These are phyloP conservation scores for Monosporascus cannonballus DNA, from an alignment of 2,329 filamentous ascomycete genomes.

Conservation along the genomic window DNA sequence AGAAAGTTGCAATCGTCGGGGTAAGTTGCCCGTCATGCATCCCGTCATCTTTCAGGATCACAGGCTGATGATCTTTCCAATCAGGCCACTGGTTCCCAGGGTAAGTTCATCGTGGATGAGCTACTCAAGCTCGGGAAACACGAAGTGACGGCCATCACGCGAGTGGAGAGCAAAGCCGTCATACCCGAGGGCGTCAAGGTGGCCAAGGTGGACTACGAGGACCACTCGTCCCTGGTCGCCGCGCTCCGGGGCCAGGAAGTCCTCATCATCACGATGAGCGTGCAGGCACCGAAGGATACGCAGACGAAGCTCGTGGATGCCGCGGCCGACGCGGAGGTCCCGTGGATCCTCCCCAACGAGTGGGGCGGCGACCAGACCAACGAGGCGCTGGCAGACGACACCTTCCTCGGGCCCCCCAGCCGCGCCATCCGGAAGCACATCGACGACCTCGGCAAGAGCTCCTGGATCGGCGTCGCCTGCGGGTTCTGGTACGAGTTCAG, in stretches of 20 bases:
- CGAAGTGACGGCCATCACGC: conserved; percentile 44
- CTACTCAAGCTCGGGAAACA: conserved; percentile 44
- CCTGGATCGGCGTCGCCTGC: conserved; percentile 35
- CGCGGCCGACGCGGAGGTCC: conserved; percentile 46
- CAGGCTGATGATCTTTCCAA: not conserved
- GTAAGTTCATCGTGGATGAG: conserved; percentile 29
- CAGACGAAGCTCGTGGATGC: conserved; percentile 45
- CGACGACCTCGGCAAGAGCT: conserved; percentile 27
- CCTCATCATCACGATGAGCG: conserved; percentile 46
- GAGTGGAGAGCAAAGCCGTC: conserved; percentile 31
- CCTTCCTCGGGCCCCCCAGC: conserved; percentile 11
- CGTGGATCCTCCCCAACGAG: conserved; percentile 49
- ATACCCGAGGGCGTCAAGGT: conserved; percentile 39
- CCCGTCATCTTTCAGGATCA: conserved; percentile 1
- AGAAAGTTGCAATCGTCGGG: conserved; percentile 40
- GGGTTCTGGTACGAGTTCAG: conserved; percentile 50
- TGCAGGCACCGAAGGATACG: conserved; percentile 34
- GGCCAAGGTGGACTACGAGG: conserved; percentile 38
- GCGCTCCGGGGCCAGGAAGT: conserved; percentile 49
- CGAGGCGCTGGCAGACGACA: conserved; percentile 28
- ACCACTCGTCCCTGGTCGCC: conserved; percentile 35
- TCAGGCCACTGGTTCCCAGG: conserved; percentile 37
- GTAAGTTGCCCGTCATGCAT: conserved; percentile 28
- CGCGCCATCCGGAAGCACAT: conserved; percentile 28
- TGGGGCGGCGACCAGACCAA: conserved; percentile 33